A percentile compares a stretch with the other conserved stretches of the same genome.
Conservation (phyloP, 441 rosid species). For the Euphorbia schlechtendalii region DNA sequence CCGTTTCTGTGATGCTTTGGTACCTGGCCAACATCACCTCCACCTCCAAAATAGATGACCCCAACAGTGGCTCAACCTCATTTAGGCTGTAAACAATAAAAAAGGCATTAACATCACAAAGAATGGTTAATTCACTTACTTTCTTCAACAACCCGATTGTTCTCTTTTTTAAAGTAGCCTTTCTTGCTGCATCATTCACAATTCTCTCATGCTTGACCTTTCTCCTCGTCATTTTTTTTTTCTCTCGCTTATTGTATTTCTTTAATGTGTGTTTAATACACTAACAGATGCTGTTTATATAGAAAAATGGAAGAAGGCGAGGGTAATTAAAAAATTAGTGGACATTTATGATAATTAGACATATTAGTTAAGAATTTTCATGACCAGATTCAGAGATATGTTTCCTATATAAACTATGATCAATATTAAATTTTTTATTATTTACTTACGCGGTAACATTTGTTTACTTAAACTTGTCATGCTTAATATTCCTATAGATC, state of each 20-base stretch:
- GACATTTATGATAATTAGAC: background rate
- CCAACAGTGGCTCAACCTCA: conserved; percentile 27
- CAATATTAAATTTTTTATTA: too few relatives aligned
- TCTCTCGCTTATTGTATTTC: too few relatives aligned
- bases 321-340: background rate
- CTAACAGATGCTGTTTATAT: background rate
- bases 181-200: conserved; percentile 27
- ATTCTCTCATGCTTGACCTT: conserved; percentile 35
- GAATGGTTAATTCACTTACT: conserved; percentile 30
- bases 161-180: conserved; percentile 28
- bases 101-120: conserved; percentile 35
- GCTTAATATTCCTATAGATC: too few relatives aligned
- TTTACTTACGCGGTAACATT: too few relatives aligned
- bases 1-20: conserved; percentile 27
- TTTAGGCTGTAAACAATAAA: conserved; percentile 32
- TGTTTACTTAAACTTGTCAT: too few relatives aligned
- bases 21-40: conserved; percentile 18
- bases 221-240: conserved; percentile 29
- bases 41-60: conserved; percentile 28
- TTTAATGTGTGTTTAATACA: background rate
- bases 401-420: too few relatives aligned
- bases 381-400: background rate
- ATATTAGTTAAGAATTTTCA: conserved; percentile 6
- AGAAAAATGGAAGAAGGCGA: background rate
- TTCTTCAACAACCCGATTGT: conserved; percentile 31